A percentile compares a stretch with the other conserved stretches of the same genome.
phyloP scores from a whole-genome alignment of 2,329 filamentous ascomycete genomes.

The Juglanconis juglandina region DNA sequence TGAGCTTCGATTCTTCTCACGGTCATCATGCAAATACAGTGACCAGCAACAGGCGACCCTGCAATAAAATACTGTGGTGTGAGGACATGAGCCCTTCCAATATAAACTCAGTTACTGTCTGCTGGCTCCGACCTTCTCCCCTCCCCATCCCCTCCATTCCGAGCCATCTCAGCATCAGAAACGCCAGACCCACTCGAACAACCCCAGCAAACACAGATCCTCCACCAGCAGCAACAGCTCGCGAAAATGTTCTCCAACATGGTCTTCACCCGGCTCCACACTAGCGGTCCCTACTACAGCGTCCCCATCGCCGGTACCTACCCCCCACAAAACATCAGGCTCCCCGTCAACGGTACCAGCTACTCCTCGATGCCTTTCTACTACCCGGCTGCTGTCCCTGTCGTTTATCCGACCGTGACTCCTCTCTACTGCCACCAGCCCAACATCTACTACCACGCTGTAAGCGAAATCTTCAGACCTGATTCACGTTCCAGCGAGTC shows the following conservation, averaged over 20 bases:
- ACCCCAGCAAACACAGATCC: not conserved
- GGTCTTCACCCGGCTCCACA: not conserved
- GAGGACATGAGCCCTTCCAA: too few relatives aligned
- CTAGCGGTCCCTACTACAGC: slow-evolving; percentile 7
- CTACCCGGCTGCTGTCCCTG: not conserved
- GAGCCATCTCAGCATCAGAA: not conserved
- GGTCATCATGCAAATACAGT: too few relatives aligned
- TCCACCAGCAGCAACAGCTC: not conserved
- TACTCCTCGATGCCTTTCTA: not conserved
- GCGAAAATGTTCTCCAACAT: not conserved
- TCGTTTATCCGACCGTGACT: not conserved
- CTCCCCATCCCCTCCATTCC: not conserved
- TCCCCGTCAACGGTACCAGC: slow-evolving; percentile 12
- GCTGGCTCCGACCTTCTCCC: too few relatives aligned
- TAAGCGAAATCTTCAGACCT: not conserved
- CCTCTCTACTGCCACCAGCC: not conserved
- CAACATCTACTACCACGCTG: slow-evolving; percentile 7
- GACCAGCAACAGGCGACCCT: too few relatives aligned
- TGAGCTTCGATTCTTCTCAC: too few relatives aligned
- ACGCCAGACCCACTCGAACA: not conserved
- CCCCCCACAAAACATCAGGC: not conserved
- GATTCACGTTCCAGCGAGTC: too few relatives aligned
- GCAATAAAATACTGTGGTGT: too few relatives aligned
- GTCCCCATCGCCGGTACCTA: slow-evolving; percentile 1
- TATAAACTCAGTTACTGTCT: too few relatives aligned